A percentile compares a stretch with the other conserved stretches of the same genome.
These are phyloP conservation scores for Citrus sinensis DNA, from an alignment of 345 rosid genomes.

Conservation along the genomic window DNA sequence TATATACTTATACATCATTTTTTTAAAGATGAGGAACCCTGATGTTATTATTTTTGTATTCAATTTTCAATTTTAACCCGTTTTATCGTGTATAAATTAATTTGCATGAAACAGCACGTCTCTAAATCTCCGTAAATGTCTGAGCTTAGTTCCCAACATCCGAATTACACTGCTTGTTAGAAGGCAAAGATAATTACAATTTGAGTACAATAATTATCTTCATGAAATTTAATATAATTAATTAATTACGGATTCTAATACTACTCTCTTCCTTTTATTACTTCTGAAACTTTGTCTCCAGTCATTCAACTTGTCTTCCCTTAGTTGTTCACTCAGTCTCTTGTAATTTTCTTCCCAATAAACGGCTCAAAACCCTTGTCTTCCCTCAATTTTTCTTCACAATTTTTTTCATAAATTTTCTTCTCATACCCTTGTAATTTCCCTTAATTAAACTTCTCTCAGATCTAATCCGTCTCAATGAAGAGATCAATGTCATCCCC, in stretches of 20 bases:
- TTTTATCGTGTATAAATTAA: too few relatives aligned
- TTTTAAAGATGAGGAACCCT: too few relatives aligned
- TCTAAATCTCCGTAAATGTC: neutral
- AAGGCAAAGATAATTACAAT: neutral
- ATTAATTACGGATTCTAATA: neutral
- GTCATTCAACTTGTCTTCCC: conserved; percentile 9
- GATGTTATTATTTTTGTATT: too few relatives aligned
- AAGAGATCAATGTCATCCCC: neutral
- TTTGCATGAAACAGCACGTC: neutral
- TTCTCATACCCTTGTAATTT: neutral
- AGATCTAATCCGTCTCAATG: neutral
- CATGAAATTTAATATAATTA: neutral
- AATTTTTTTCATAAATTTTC: neutral
- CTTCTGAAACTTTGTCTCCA: neutral
- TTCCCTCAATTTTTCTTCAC: neutral
- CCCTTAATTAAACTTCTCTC: neutral
- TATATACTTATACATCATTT: too few relatives aligned
- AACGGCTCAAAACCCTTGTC: neutral
- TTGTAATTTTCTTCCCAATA: neutral
- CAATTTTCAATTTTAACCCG: too few relatives aligned
- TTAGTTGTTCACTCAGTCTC: neutral
- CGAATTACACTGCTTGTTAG: neutral
- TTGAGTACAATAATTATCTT: neutral
- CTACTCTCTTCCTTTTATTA: neutral
- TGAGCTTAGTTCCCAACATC: neutral